These are phyloP conservation scores for Phialophora chinensis DNA, from an alignment of 2,329 filamentous ascomycete species.

Conservation along the genomic window DNA sequence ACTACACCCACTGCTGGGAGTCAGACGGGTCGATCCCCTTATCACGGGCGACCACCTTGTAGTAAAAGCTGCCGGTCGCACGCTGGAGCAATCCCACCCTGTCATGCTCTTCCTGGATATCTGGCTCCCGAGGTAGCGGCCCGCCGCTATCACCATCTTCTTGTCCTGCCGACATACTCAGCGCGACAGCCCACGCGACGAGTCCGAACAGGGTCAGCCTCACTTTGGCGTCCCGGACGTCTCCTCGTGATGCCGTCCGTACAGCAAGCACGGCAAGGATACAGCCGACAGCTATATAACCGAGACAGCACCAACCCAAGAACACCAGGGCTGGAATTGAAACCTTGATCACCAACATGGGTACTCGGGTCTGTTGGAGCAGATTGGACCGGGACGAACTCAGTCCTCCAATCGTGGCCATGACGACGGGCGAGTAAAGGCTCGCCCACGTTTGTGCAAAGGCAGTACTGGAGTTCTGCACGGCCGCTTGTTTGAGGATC, in stretches of 20 bases:
- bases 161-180: neutral
- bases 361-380: slow-evolving; percentile 13
- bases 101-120: neutral
- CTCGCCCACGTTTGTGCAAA: slow-evolving; percentile 20
- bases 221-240: neutral
- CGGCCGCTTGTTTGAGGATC: slow-evolving; percentile 20
- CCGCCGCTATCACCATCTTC: neutral
- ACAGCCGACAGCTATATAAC: slow-evolving; percentile 10
- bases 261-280: slow-evolving; percentile 13
- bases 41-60: neutral
- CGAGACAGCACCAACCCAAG: slow-evolving; percentile 15
- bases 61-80: neutral
- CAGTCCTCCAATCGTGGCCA: slow-evolving; percentile 16
- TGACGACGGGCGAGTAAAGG: slow-evolving; percentile 18
- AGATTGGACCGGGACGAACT: slow-evolving; percentile 13
- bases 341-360: slow-evolving; percentile 23
- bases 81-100: neutral
- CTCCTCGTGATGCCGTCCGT: slow-evolving; percentile 1
- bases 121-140: neutral
- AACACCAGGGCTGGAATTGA: slow-evolving; percentile 18
- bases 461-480: slow-evolving; percentile 11
- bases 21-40: neutral
- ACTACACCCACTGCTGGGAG: neutral
- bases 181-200: slow-evolving; percentile 3
- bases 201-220: slow-evolving; percentile 9